Base-by-base conservation (phyloP, 1,284 basidiomycete genomes). In the Ganoderma lingzhi region DNA sequence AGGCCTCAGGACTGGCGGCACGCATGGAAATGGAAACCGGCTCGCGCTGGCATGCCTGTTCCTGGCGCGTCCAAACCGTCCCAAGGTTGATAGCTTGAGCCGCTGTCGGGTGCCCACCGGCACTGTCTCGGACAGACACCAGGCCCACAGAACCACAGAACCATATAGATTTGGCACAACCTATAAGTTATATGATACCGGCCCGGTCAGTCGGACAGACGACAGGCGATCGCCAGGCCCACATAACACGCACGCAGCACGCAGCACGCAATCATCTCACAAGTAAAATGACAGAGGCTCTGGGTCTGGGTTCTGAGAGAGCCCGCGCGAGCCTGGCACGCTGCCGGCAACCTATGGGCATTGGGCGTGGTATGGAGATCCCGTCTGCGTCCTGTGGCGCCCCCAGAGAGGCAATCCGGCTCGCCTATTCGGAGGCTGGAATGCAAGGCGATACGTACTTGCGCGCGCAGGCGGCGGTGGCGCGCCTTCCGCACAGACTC, bases 311-410 rank as follows among this genome's bases (percentile, higher is more conserved):
- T 6, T 37, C 37, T 1, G 37, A 0, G 37, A 41, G 19, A 6
- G n/a, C 45, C n/a, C 48, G 48, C 48, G 48, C 48, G 48, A 51
- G 48, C n/a, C n/a, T n/a, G n/a, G 23, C 45, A 48, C 45, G 45
- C 45, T 48, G 45, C 45, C 45, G 45, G 48, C 48, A 28, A 51
- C 48, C 48, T 51, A 51, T 51, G 48, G 23, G 9, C 48, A 44
- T 9, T 28, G 48, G 48, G 48, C 48, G 23, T 28, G 48, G 48
- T 1, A 51, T 28, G 48, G 48, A 51, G 48, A 51, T 51, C 48
- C 48, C 9, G 48, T 51, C 44, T 9, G 23, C 3, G 19, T 45
- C 19, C 44, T 8, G 19, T 8, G 45, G 19, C 19, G n/a, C 19
- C 1, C n/a, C 48, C 48, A 6, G 9, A 8, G 23, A 28, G 48